These are phyloP conservation scores for Ustilago curta DNA, from an alignment of 1,284 basidiomycete species.

Conservation along the genomic window DNA sequence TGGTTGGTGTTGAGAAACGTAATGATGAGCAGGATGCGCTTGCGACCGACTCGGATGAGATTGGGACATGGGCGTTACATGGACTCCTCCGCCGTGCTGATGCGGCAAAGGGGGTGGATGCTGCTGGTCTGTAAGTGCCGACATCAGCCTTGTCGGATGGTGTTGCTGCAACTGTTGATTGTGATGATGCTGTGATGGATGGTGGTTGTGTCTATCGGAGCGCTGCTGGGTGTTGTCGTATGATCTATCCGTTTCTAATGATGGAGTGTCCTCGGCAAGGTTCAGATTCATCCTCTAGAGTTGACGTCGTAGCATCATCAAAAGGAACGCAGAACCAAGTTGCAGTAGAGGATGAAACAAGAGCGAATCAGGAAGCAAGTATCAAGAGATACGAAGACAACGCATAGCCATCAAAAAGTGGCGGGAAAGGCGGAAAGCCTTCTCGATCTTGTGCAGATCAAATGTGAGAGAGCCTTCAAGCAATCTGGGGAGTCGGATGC, in stretches of 20 bases:
- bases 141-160: neutral
- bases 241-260: neutral
- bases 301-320: neutral
- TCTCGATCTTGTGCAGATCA: too few relatives aligned
- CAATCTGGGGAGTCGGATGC: too few relatives aligned
- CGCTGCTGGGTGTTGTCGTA: neutral
- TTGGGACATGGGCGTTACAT: slow-evolving; percentile 19
- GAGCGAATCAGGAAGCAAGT: too few relatives aligned
- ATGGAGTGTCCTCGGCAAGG: slow-evolving; percentile 14
- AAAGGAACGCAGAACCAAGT: too few relatives aligned
- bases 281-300: slow-evolving; percentile 32
- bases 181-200: neutral
- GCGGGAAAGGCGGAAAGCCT: too few relatives aligned
- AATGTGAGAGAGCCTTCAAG: too few relatives aligned
- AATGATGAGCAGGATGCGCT: slow-evolving; percentile 10
- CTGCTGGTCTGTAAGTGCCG: neutral
- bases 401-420: too few relatives aligned
- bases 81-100: neutral
- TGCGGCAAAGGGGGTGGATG: slow-evolving; percentile 2
- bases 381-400: too few relatives aligned
- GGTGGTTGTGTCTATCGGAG: neutral
- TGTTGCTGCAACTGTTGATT: slow-evolving; percentile 4
- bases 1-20: slow-evolving; percentile 5
- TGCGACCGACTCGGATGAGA: slow-evolving; percentile 14
- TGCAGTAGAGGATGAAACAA: too few relatives aligned